Evolutionary conservation across 306 rosid genomes (phyloP).

Genomic region (Dicorynia guianensis): DNA sequence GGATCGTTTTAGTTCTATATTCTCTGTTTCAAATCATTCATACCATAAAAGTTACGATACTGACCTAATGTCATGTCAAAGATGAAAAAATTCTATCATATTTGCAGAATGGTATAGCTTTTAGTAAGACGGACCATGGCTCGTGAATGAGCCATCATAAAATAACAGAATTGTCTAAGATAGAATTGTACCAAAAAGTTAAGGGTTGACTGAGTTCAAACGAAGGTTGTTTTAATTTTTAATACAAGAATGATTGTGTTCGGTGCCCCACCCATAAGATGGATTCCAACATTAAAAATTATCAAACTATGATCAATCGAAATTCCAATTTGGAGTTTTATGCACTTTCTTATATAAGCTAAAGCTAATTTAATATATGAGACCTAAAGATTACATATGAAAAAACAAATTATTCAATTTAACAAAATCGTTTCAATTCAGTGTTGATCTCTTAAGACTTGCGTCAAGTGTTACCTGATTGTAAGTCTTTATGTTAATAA

Average conservation of each 20-base stretch:
- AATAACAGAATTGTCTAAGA: no score
- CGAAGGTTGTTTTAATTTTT: neutral
- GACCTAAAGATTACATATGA: neutral
- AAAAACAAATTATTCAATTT: neutral
- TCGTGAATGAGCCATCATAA: no score
- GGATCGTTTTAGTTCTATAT: neutral
- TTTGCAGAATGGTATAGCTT: neutral
- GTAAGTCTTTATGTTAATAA: neutral
- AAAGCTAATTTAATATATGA: neutral
- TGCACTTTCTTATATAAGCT: neutral
- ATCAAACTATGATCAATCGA: neutral
- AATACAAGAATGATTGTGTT: neutral
- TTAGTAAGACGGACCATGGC: neutral
- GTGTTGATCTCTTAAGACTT: no score
- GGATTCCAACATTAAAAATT: neutral
- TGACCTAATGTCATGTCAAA: neutral
- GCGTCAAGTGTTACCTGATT: neutral
- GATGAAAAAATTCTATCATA: neutral
- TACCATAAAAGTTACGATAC: neutral
- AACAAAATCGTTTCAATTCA: neutral
- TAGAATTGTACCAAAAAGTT: no score
- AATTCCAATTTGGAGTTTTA: neutral
- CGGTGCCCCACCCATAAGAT: neutral
- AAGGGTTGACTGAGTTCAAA: no score
- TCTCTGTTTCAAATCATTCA: neutral